A percentile compares a stretch with the other conserved stretches of the same genome.
Evolutionary conservation across 2,329 filamentous ascomycete species (phyloP).

Genomic region (Ambrosiella xylebori): DNA sequence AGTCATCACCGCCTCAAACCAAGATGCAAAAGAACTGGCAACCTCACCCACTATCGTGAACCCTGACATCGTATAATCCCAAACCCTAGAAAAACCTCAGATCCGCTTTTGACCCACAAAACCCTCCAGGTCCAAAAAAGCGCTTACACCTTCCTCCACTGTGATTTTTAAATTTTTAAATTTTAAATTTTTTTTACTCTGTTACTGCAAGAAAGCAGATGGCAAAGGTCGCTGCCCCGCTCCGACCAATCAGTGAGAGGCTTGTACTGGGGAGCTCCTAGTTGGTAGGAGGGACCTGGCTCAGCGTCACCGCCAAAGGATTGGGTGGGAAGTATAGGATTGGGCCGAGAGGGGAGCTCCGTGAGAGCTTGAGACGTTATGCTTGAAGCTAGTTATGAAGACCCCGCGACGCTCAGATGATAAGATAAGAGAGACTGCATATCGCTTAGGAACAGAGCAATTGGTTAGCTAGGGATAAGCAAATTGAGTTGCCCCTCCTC

Average conservation of each 20-base stretch:
- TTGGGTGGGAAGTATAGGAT: not conserved
- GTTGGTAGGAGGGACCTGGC: conserved; percentile 2
- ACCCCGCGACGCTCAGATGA: not conserved
- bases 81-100: too few relatives aligned
- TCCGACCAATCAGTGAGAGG: conserved; percentile 4
- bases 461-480: not conserved
- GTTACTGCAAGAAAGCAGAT: not conserved
- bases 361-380: not conserved
- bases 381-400: not conserved
- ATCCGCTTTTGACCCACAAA: not conserved
- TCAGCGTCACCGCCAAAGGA: not conserved
- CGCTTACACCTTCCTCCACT: conserved; percentile 12
- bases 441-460: too few relatives aligned
- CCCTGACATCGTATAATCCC: too few relatives aligned
- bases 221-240: not conserved
- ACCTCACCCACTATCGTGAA: too few relatives aligned
- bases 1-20: too few relatives aligned
- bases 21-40: too few relatives aligned
- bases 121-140: conserved; percentile 4
- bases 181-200: not conserved
- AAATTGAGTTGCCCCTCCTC: not conserved
- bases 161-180: conserved; percentile 5
- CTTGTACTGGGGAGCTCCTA: conserved; percentile 2
- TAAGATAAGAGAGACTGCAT: conserved; percentile 7
- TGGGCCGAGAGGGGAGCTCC: conserved; percentile 1